Percentiles rank a stretch among this genome's conserved stretches.
Conservation (phyloP, 768 basidiomycete genomes). For the Russula sp. region DNA sequence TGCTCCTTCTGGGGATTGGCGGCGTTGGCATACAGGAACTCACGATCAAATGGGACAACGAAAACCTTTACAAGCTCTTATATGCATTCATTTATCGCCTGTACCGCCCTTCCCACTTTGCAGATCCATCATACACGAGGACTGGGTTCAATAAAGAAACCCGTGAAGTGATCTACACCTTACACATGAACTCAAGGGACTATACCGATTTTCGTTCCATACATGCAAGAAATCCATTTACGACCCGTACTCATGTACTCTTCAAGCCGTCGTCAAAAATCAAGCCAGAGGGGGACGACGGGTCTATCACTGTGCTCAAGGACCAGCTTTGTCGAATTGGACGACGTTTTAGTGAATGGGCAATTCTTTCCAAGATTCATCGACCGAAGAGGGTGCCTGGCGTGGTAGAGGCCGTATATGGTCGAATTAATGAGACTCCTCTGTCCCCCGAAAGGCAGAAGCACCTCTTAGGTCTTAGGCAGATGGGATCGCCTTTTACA, state of each 20-base stretch:
- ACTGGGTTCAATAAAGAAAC: neutral
- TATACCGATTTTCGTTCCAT: neutral
- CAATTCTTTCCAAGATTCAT: neutral
- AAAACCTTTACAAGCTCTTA: neutral
- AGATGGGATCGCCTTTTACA: neutral
- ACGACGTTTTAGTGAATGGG: neutral
- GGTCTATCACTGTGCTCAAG: neutral
- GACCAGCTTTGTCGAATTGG: neutral
- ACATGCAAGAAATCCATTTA: neutral
- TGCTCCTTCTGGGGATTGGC: neutral
- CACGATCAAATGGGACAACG: neutral
- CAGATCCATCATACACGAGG: neutral
- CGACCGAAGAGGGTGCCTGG: neutral
- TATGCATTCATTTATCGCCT: neutral
- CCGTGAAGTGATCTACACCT: neutral
- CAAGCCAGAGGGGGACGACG: neutral
- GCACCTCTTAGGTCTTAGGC: neutral
- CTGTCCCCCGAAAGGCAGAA: neutral
- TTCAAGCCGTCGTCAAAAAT: neutral
- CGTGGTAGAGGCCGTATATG: neutral
- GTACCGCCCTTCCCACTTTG: neutral
- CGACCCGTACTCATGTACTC: neutral
- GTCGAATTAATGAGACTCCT: neutral
- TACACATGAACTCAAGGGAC: neutral
- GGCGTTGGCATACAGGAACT: neutral